Base-by-base conservation (phyloP, 2,329 filamentous ascomycete species). In the Orbilia ellipsospora region DNA sequence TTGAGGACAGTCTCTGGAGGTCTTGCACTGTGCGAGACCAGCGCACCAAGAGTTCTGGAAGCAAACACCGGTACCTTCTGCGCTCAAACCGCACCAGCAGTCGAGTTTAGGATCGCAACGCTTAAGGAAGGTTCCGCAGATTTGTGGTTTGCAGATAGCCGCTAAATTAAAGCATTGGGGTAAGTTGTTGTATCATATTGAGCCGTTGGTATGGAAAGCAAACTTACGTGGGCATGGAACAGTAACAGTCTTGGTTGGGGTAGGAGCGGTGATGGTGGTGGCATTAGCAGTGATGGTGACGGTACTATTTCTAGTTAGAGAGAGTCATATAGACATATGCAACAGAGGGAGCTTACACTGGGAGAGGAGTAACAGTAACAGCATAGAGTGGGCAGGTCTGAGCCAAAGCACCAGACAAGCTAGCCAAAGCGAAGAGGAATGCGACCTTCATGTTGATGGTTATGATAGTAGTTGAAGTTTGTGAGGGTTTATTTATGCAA, bases 11-110 rank as follows among this genome's bases (percentile, higher is more conserved):
- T 75, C 72, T 16, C 64, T 51, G 31, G 72, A 69, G 15, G 45
- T 64, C 26, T 61, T 60, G 64, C 72, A 75, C 26, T 64, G 59
- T 36, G 60, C 56, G 51, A 75, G 64, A 16, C 64, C 59, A 23
- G 26, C 45, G 45, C 72, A 75, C 64, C 64, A 75, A 26, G 72
- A 68, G 64, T 75, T 75, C 59, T 75, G 72, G 72, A 75, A 75
- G 55, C 72, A 75, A n/a, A 69, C 64, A 20, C 18, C 72, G 6
- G 64, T 69, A 45, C 64, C 64, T 20, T 75, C 72, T 18, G 72
- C 64, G 44, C 60, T 75, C 72, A 52, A 45, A 26, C 72, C 72
- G 52, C 72, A 75, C 72, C 72, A 75, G 36, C 72, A 75, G 60
- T 75, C 72, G 44, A 50, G 44, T 44, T 69, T 69, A 4, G 36